Evolutionary conservation across 1,284 basidiomycete species (phyloP), one percentile per base, ranked within the genome.

Genomic region (Ceratobasidium papillatum): DNA sequence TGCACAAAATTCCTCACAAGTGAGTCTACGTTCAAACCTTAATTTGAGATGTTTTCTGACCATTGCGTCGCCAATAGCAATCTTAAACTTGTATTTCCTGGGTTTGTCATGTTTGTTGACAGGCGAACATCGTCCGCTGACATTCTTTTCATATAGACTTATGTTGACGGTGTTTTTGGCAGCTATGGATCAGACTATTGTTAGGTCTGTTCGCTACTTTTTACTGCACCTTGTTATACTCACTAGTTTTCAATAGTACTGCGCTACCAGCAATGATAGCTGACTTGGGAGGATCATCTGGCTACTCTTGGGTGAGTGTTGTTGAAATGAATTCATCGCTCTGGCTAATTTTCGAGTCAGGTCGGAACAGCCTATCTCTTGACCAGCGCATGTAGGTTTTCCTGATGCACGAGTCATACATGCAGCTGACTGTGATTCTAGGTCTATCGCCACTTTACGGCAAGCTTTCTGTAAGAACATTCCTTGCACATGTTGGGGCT

Each of bases 181-280:
- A 14, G 82, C 83, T 11, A 77, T 84, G n/a, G 83, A 84, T 69
- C 78, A 85, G 78, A 85, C 85, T 0, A 83, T 85, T 34, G 80
- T 82, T 43, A 65, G 74, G 80, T 64, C 19, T 12, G 14, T 25
- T 11, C 14, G 25, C 11, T 64, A n/a, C 14, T 14, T 41, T 30
- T 5, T 27, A 41, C n/a, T 19, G 27, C n/a, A 32, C n/a, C 47
- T 11, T 62, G 45, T 19, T 32, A 7, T 19, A 12, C 32, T 65
- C 43, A 74, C 73, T 66, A 34, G 49, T 25, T 62, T 22, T 2
- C 59, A 92, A 90, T 62, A 71, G 72, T 0, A 94, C 92, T 14
- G 92, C 92, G n/a, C 82, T 94, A 49, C 92, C 92, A 0, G 93
- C 91, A 1, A 94, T 94, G 63, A 91, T 93, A 8, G 82, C 80